phyloP scores from a whole-genome alignment of 1,284 basidiomycete genomes.

The Cryptococcus amylolentus region DNA sequence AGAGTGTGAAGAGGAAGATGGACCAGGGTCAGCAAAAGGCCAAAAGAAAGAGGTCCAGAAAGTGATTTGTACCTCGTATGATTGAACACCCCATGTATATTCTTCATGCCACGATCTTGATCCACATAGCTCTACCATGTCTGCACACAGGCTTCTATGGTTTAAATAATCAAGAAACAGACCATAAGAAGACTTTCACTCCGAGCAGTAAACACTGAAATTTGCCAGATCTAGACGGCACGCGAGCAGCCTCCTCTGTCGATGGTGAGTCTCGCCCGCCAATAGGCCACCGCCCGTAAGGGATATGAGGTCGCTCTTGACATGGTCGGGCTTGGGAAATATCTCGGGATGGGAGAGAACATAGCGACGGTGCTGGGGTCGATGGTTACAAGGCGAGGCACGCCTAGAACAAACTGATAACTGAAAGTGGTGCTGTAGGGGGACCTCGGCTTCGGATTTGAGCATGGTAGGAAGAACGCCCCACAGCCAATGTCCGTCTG shows the following conservation, averaged over 20 bases:
- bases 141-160: too few species aligned
- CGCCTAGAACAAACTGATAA: slow-evolving; percentile 15
- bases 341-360: slow-evolving; percentile 60
- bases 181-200: too few species aligned
- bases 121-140: too few species aligned
- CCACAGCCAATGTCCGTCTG: slow-evolving; percentile 12
- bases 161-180: too few species aligned
- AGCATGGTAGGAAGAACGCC: slow-evolving; percentile 19
- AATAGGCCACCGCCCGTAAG: slow-evolving; percentile 44
- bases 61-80: not conserved
- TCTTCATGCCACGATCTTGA: too few species aligned
- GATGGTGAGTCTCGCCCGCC: slow-evolving; percentile 54
- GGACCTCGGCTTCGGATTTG: slow-evolving; percentile 7
- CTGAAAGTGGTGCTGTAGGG: slow-evolving; percentile 23
- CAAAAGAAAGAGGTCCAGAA: slow-evolving; percentile 21
- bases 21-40: slow-evolving; percentile 17
- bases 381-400: slow-evolving; percentile 56
- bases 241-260: slow-evolving; percentile 53
- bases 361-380: slow-evolving; percentile 61
- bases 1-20: slow-evolving; percentile 77
- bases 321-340: slow-evolving; percentile 64
- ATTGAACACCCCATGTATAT: too few species aligned
- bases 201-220: too few species aligned
- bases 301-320: slow-evolving; percentile 56
- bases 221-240: too few species aligned